Percentiles rank a stretch among this genome's conserved stretches.
Evolutionary conservation across 1,139 yeast species (phyloP).

Genomic region (Pneumocystis murina): DNA sequence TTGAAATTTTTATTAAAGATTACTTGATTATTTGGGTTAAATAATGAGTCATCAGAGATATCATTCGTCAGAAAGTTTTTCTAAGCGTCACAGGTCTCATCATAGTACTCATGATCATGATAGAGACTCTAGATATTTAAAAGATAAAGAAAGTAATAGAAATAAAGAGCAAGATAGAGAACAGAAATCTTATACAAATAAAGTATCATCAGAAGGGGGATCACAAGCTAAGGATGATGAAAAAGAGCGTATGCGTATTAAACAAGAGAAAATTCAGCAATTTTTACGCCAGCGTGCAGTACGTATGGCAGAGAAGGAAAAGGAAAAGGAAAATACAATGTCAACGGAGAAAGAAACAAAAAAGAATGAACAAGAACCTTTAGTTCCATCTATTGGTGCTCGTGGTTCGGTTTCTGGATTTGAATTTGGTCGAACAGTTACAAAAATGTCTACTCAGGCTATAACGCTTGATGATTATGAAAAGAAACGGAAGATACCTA

Average conservation of each 20-base stretch:
- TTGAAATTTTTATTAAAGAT: background rate
- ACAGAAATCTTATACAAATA: background rate
- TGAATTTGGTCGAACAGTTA: background rate
- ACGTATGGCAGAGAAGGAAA: background rate
- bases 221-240: background rate
- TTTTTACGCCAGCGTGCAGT: background rate
- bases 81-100: background rate
- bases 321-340: background rate
- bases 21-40: background rate
- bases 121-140: background rate
- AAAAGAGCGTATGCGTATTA: background rate
- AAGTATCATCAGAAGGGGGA: background rate
- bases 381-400: background rate
- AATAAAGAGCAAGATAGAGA: background rate
- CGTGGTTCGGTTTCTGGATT: background rate
- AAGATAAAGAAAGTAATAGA: background rate
- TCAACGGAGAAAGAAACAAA: background rate
- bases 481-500: background rate
- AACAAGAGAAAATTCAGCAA: background rate
- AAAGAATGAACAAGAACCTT: background rate
- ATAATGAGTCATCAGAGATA: background rate
- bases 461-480: background rate
- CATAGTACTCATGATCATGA: background rate
- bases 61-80: background rate
- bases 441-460: background rate